Evolutionary conservation across 495 filamentous ascomycete species (phyloP), one percentile per base, ranked within the genome.

Genomic region (Talaromyces thailandensis): DNA sequence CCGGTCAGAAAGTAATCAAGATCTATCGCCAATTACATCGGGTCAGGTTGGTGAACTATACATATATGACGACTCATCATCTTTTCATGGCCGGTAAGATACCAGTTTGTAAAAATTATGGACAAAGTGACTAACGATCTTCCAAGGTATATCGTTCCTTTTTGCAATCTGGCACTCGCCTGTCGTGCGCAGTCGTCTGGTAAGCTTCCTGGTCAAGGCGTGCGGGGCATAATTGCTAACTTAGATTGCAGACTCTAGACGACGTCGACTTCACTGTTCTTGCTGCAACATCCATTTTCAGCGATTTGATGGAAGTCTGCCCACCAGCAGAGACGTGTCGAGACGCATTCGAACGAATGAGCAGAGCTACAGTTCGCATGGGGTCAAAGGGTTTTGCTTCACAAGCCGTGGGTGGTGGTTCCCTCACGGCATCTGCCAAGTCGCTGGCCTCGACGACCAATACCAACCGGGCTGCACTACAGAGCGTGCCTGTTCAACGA

Each of bases 161-260:
- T 98, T 96, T 70, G 92, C 94, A 16, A 93, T 98, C 50, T 98
- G 93, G 93, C 94, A 98, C 70, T 96, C 93, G 7, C 85, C 90
- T 37, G 81, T 89, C 53, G 93, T 97, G 18, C 82, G 92, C 65
- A 92, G 87, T 70, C 85, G 87, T 40, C 76, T 96, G 70, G 90
- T 92, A 26, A 14, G 43, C 3, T 6, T 24, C 0, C 28, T 52
- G 16, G 43, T 43, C 55, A 26, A 16, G 1, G 24, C 26, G 23
- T 12, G 6, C 23, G 2, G 21, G 3, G 11, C 21, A 28, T 55
- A 55, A 1, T 16, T 25, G 9, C 9, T 28, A n/a, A 26, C 16
- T 29, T 5, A 16, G 14, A n/a, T 4, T 62, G 11, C 66, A 94
- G 89, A 87, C 90, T 5, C 87, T 96, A 73, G 93, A 97, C 65